Evolutionary conservation across 2,329 filamentous ascomycete genomes (phyloP), one percentile per base, ranked within the genome.

Genomic region (Metarhizium anisopliae): DNA sequence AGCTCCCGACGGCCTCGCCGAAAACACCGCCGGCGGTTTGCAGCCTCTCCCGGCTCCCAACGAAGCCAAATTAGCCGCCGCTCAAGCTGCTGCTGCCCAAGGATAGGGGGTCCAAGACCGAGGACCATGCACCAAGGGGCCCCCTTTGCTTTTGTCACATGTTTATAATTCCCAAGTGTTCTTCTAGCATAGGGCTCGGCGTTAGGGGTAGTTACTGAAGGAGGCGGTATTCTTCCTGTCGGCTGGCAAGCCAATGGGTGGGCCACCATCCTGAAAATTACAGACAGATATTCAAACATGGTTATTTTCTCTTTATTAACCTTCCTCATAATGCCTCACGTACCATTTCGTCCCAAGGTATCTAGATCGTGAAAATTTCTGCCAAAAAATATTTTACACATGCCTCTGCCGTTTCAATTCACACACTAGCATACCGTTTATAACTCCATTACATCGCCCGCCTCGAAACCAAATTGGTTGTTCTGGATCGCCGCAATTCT

Each of bases 401-500:
- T 2, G 10, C n/a, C 42, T 16, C 11, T 16, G n/a, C 20, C 20
- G 42, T 18, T 18, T 18, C 42, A 42, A 42, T 42, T 42, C 40
- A 42, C n/a, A n/a, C 30, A 13, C 42, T 29, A 25, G 20, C 42
- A 42, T 35, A 51, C 57, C 50, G 47, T 47, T 55, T 47, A 61
- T 62, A 81, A 70, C 61, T 81, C 78, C 79, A 83, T 83, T 56
- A 71, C 65, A 61, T 82, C 77, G 35, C 74, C 79, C 13, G 72
- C 74, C 59, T 76, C 72, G 59, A 96, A 89, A 16, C 88, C 87
- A 77, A 95, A 96, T 67, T 95, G 85, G 56, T 95, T 91, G 66
- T 89, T 89, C 72, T 94, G 86, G 68, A 96, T 91, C 54, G 89
- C 87, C 53, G 87, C 89, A 62, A 94, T 87, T 59, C 90, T 81